phyloP scores from a whole-genome alignment of 352 stramenopile species.

The Elongisporangium anandrum region DNA sequence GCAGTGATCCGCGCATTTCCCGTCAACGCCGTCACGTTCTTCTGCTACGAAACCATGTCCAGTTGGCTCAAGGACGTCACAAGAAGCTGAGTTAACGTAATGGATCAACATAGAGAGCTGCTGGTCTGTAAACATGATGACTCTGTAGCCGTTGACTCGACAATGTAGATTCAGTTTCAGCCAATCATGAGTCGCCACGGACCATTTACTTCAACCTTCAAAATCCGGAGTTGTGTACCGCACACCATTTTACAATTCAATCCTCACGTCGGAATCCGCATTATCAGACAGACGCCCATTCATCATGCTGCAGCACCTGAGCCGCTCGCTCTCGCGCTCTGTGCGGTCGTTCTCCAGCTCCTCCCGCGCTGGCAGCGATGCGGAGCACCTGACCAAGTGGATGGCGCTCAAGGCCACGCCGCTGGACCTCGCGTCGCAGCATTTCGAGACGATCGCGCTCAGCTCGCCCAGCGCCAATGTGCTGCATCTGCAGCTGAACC shows the following conservation, averaged over 20 bases:
- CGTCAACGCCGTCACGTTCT: constrained; percentile 85
- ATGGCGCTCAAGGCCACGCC: constrained; percentile 39
- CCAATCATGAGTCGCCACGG: background rate
- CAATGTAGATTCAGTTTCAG: background rate
- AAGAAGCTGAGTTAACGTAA: background rate
- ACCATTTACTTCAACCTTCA: background rate
- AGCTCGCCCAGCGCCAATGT: constrained; percentile 42
- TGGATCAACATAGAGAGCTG: background rate
- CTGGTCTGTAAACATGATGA: background rate
- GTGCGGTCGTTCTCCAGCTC: constrained; percentile 1
- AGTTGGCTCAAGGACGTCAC: constrained; percentile 51
- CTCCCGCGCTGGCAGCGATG: constrained; percentile 23
- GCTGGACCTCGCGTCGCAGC: constrained; percentile 26
- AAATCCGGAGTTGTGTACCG: background rate
- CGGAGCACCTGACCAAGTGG: constrained; percentile 42
- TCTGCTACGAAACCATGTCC: constrained; percentile 78
- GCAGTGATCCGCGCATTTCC: constrained; percentile 79
- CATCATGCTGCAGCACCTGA: background rate
- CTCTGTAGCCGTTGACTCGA: background rate
- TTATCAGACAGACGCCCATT: constrained; percentile 4
- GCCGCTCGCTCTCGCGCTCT: background rate
- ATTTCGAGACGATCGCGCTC: constrained; percentile 60
- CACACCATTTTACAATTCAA: constrained; percentile 10
- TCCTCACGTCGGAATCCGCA: constrained; percentile 14
- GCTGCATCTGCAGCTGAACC: constrained; percentile 75